Evolutionary conservation across 805 yeast genomes (phyloP).

Genomic region (Candida wancherniae): DNA sequence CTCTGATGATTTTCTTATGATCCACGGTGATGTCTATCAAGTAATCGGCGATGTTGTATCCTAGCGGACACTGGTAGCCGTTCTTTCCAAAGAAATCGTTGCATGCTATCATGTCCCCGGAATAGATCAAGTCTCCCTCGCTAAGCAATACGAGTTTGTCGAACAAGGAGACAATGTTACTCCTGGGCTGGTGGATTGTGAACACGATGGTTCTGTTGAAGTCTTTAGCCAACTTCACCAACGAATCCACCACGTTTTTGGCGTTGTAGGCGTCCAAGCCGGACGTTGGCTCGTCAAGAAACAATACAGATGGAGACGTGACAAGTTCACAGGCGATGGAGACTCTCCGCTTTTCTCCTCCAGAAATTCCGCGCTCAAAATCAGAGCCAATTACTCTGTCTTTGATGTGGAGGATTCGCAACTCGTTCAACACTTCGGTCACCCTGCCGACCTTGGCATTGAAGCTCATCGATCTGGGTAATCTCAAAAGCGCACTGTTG

Average conservation of each 20-base stretch:
- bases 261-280: slow-evolving; percentile 96
- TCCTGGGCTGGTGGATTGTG: slow-evolving; percentile 95
- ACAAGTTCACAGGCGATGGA: slow-evolving; percentile 92
- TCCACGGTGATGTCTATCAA: slow-evolving; percentile 86
- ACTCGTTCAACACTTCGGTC: slow-evolving; percentile 75
- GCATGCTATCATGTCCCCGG: slow-evolving; percentile 77
- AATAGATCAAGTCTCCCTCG: slow-evolving; percentile 79
- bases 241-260: slow-evolving; percentile 78
- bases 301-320: slow-evolving; percentile 77
- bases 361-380: slow-evolving; percentile 85
- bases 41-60: slow-evolving; percentile 92
- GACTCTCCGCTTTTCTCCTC: slow-evolving; percentile 89
- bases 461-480: slow-evolving; percentile 77
- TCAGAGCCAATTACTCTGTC: slow-evolving; percentile 88
- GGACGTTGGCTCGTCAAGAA: slow-evolving; percentile 90
- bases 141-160: slow-evolving; percentile 78
- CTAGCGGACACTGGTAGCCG: slow-evolving; percentile 81
- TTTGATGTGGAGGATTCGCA: slow-evolving; percentile 76
- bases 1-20: slow-evolving; percentile 32
- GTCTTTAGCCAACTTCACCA: slow-evolving; percentile 73
- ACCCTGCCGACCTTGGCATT: slow-evolving; percentile 74
- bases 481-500: slow-evolving; percentile 82
- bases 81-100: slow-evolving; percentile 67
- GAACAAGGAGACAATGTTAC: slow-evolving; percentile 88
- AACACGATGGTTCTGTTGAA: slow-evolving; percentile 84